These are phyloP conservation scores for Auricularia auricula-judae DNA, from an alignment of 768 basidiomycete genomes.

Conservation along the genomic window DNA sequence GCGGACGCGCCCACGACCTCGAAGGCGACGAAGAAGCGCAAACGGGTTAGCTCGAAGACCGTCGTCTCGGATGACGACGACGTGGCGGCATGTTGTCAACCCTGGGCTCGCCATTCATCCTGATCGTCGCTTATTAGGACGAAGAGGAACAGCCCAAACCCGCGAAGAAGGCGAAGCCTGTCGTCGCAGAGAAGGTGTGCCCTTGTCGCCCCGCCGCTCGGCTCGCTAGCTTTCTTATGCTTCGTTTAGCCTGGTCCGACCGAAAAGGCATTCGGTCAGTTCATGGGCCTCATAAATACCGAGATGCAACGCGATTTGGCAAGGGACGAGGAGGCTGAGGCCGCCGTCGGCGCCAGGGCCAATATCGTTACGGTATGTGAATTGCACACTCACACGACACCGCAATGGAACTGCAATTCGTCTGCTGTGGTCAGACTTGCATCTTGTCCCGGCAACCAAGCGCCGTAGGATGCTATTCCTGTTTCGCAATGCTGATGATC, in stretches of 20 bases:
- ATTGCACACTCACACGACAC: too few relatives aligned
- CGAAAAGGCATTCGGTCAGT: slow-evolving; percentile 1
- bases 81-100: neutral
- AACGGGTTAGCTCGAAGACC: slow-evolving; percentile 2
- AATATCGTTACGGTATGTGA: too few relatives aligned
- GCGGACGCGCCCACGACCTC: neutral
- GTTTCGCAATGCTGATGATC: neutral
- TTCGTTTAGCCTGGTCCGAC: neutral
- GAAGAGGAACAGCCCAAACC: slow-evolving; percentile 44
- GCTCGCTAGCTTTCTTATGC: neutral
- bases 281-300: neutral
- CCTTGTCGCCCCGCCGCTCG: neutral
- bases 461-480: too few relatives aligned
- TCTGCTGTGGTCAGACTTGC: too few relatives aligned
- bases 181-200: slow-evolving; percentile 7
- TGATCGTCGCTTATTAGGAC: slow-evolving; percentile 29
- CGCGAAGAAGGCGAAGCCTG: slow-evolving; percentile 12
- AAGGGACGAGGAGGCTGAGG: neutral
- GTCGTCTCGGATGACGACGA: slow-evolving; percentile 6
- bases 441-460: too few relatives aligned
- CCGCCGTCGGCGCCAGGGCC: neutral
- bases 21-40: slow-evolving; percentile 4
- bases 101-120: neutral
- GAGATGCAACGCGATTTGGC: neutral
- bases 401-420: too few relatives aligned